A percentile compares a stretch with the other conserved stretches of the same genome.
Conservation (phyloP, 768 basidiomycete genomes). For the Trametes villosa region DNA sequence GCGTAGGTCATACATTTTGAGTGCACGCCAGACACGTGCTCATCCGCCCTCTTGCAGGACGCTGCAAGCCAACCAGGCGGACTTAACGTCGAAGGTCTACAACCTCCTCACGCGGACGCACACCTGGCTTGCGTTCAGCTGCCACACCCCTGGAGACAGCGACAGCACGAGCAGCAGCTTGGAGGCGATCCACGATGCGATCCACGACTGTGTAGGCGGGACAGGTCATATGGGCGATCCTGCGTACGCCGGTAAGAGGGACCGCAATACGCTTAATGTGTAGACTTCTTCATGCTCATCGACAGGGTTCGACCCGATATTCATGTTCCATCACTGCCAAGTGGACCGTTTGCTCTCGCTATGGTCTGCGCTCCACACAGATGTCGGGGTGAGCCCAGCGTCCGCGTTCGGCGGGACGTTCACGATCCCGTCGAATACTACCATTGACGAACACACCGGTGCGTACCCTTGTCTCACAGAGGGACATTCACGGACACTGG, state of each 20-base stretch:
- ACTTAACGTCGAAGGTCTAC: slow-evolving; percentile 17
- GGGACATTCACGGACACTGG: too few relatives aligned
- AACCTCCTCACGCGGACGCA: slow-evolving; percentile 25
- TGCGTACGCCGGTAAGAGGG: slow-evolving; percentile 41
- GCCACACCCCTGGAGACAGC: slow-evolving; percentile 44
- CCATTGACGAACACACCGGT: slow-evolving; percentile 19
- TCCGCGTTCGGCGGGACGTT: slow-evolving; percentile 15
- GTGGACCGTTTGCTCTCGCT: slow-evolving; percentile 57
- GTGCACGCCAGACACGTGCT: neutral
- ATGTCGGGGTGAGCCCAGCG: slow-evolving; percentile 40
- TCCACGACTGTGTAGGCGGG: slow-evolving; percentile 43
- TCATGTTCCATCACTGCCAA: slow-evolving; percentile 58
- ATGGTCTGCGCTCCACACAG: slow-evolving; percentile 52
- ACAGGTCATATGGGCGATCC: slow-evolving; percentile 48
- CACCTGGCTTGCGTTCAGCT: slow-evolving; percentile 52
- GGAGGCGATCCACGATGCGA: slow-evolving; percentile 52
- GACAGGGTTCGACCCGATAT: slow-evolving; percentile 55
- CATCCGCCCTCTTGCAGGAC: neutral
- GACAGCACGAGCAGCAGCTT: slow-evolving; percentile 49
- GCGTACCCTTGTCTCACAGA: neutral
- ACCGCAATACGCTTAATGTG: neutral
- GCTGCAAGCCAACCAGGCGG: slow-evolving; percentile 9
- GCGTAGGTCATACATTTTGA: neutral
- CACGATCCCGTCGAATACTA: slow-evolving; percentile 18
- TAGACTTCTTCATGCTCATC: neutral